phyloP scores from a whole-genome alignment of 2,329 filamentous ascomycete species.

The Paraphaeosphaeria minitans region DNA sequence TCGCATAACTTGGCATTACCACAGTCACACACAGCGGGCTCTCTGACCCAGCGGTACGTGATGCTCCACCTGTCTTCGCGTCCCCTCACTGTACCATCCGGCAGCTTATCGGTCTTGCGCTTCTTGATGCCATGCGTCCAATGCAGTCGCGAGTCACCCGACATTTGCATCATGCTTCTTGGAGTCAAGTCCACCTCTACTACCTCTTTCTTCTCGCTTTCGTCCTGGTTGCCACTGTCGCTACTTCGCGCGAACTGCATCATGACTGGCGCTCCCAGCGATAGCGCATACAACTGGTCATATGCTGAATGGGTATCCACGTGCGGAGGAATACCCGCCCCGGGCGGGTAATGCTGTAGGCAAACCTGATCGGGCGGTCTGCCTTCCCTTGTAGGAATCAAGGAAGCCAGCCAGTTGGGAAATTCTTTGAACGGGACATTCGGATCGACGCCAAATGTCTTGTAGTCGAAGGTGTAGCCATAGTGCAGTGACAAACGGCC shows the following conservation, averaged over 20 bases:
- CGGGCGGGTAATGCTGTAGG: background rate
- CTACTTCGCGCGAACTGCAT: background rate
- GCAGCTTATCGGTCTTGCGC: background rate
- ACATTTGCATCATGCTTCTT: conserved; percentile 2
- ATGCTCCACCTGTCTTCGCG: background rate
- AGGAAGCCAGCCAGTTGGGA: background rate
- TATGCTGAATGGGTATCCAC: background rate
- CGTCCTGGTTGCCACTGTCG: background rate
- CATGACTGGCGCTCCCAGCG: background rate
- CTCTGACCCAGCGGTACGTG: background rate
- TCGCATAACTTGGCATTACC: background rate
- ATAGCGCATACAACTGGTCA: background rate
- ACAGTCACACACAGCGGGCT: background rate
- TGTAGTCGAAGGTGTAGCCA: conserved; percentile 1
- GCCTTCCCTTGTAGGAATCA: background rate
- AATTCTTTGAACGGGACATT: background rate
- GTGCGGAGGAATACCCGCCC: background rate
- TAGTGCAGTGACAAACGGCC: background rate
- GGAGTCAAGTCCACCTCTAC: background rate
- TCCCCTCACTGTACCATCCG: background rate
- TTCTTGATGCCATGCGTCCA: conserved; percentile 3
- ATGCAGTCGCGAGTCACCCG: background rate
- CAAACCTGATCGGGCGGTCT: background rate
- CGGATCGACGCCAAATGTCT: background rate
- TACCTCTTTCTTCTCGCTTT: background rate